phyloP scores from a whole-genome alignment of 169 alveolate species.

The Eimeria necatrix region DNA sequence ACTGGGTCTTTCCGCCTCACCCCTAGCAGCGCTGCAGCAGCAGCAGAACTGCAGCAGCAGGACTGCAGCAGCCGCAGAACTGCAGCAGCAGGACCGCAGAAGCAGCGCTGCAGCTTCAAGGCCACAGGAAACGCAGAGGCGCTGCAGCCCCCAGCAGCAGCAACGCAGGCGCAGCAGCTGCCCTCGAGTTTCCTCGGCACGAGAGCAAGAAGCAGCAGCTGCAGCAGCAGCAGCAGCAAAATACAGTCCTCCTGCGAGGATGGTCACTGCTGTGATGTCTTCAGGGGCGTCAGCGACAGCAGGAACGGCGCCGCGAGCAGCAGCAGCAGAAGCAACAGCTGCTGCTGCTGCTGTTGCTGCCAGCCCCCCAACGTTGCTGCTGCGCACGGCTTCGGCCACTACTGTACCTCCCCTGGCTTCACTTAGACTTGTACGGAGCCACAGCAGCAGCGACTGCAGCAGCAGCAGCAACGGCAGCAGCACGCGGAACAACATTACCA shows the following conservation, averaged over 20 bases:
- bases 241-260: background rate
- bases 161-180: background rate
- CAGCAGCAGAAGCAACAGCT: constrained; percentile 24
- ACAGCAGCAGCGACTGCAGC: background rate
- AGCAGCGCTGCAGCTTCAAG: background rate
- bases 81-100: background rate
- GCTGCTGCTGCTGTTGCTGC: background rate
- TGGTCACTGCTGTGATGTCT: constrained; percentile 20
- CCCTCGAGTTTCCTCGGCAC: background rate
- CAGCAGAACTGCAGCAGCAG: constrained; percentile 33
- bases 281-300: constrained; percentile 20
- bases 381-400: background rate
- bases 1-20: background rate
- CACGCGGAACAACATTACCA: background rate
- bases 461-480: constrained; percentile 36
- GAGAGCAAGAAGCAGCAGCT: background rate
- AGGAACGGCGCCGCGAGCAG: background rate
- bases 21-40: background rate
- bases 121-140: background rate
- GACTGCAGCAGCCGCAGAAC: background rate
- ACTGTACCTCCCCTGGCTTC: background rate
- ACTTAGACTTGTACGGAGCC: background rate
- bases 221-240: constrained; percentile 26
- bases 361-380: background rate
- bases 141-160: background rate